phyloP scores from a whole-genome alignment of 495 filamentous ascomycete genomes.

The Aspergillus haitiensis region DNA sequence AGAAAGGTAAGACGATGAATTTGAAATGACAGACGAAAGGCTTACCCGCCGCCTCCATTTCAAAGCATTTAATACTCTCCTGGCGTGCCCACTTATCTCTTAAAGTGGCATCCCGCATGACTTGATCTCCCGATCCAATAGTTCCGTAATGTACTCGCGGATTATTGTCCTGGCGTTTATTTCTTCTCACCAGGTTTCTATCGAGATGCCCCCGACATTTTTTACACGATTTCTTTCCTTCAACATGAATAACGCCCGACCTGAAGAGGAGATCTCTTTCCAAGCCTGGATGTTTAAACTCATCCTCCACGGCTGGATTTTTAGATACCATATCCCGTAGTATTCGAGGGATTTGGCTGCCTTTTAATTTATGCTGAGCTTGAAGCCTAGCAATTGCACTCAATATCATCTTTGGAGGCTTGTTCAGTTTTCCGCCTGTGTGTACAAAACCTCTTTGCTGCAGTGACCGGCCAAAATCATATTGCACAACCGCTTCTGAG shows the following conservation, averaged over 20 bases:
- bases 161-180: neutral
- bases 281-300: neutral
- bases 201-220: neutral
- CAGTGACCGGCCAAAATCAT: neutral
- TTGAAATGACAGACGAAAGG: neutral
- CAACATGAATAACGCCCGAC: neutral
- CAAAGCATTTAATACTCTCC: neutral
- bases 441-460: neutral
- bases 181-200: neutral
- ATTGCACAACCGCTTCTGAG: neutral
- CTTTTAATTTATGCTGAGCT: neutral
- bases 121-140: neutral
- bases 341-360: neutral
- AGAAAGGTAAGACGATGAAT: neutral
- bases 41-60: neutral
- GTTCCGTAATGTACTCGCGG: neutral
- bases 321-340: neutral
- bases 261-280: neutral
- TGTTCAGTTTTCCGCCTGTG: neutral
- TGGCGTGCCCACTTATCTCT: neutral
- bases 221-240: neutral
- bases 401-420: neutral
- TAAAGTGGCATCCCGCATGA: neutral
- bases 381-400: neutral
- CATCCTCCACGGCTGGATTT: neutral